Conservation (phyloP, 371 early-diverging fungal genomes). For the Chytridiales sp. region DNA sequence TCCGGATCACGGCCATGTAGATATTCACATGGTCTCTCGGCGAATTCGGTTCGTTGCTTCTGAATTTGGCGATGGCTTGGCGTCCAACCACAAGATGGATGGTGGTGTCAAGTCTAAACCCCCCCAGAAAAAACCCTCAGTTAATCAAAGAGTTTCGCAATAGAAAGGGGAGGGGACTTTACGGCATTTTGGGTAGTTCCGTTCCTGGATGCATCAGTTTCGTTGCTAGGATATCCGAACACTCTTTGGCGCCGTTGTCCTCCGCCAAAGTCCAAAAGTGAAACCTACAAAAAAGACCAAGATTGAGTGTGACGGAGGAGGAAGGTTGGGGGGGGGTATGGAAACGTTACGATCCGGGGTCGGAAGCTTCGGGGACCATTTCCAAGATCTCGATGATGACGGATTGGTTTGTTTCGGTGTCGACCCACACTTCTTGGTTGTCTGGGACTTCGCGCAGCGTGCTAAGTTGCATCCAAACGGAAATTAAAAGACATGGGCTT, state of each 20-base stretch:
- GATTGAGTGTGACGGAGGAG: background rate
- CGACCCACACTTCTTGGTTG: constrained; percentile 88
- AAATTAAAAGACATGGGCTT: background rate
- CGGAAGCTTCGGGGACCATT: constrained; percentile 49
- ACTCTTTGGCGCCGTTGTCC: constrained; percentile 67
- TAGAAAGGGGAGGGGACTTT: constrained; percentile 28
- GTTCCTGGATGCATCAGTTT: constrained; percentile 31
- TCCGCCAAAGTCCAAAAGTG: constrained; percentile 79
- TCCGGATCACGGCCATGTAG: constrained; percentile 64
- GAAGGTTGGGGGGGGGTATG: background rate
- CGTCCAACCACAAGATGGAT: constrained; percentile 50
- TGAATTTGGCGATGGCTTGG: constrained; percentile 71
- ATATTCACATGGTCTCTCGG: constrained; percentile 65
- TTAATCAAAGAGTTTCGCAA: background rate
- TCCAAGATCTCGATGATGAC: constrained; percentile 83
- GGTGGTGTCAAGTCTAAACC: constrained; percentile 4
- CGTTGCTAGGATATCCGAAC: constrained; percentile 34
- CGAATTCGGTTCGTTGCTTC: constrained; percentile 54
- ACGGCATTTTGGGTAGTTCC: constrained; percentile 56
- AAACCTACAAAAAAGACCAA: constrained; percentile 44
- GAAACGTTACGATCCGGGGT: constrained; percentile 49
- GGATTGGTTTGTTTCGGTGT: constrained; percentile 62
- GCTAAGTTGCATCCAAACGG: constrained; percentile 41
- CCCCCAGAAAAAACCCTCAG: background rate
- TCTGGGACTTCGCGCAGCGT: constrained; percentile 80